Percentiles rank a stretch among this genome's conserved stretches.
phyloP scores from a whole-genome alignment of 352 stramenopile genomes.

The Pythium volutum region DNA sequence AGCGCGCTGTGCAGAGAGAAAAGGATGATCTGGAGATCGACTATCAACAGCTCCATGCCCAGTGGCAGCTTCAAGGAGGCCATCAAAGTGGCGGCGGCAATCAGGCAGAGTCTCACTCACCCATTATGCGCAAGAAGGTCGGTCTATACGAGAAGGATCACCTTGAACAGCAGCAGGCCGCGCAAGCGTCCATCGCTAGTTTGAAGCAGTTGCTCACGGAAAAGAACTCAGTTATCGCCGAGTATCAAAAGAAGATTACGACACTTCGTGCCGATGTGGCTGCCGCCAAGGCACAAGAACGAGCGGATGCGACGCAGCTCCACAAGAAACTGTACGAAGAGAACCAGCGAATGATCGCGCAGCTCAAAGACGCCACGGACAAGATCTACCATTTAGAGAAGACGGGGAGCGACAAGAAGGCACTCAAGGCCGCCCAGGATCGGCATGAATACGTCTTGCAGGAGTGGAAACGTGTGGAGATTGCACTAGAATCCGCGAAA shows the following conservation, averaged over 20 bases:
- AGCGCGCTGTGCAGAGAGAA: slow-evolving; percentile 38
- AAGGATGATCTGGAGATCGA: slow-evolving; percentile 63
- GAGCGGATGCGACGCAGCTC: slow-evolving; percentile 46
- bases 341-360: slow-evolving; percentile 68
- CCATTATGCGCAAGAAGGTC: slow-evolving; percentile 60
- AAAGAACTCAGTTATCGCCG: slow-evolving; percentile 64
- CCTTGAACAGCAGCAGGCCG: slow-evolving; percentile 62
- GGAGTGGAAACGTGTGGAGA: slow-evolving; percentile 72
- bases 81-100: slow-evolving; percentile 16
- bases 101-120: slow-evolving; percentile 16
- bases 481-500: slow-evolving; percentile 43
- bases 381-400: slow-evolving; percentile 66
- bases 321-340: slow-evolving; percentile 78
- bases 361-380: slow-evolving; percentile 66
- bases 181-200: slow-evolving; percentile 74
- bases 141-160: slow-evolving; percentile 81
- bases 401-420: slow-evolving; percentile 52
- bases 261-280: slow-evolving; percentile 44
- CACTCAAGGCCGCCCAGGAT: slow-evolving; percentile 57
- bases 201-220: slow-evolving; percentile 77
- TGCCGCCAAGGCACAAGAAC: slow-evolving; percentile 49
- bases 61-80: slow-evolving; percentile 24
- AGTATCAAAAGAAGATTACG: slow-evolving; percentile 59
- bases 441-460: slow-evolving; percentile 61
- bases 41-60: slow-evolving; percentile 45